Evolutionary conservation across 2,329 filamentous ascomycete genomes (phyloP), one percentile per base, ranked within the genome.

Genomic region (Venturia pyrina): DNA sequence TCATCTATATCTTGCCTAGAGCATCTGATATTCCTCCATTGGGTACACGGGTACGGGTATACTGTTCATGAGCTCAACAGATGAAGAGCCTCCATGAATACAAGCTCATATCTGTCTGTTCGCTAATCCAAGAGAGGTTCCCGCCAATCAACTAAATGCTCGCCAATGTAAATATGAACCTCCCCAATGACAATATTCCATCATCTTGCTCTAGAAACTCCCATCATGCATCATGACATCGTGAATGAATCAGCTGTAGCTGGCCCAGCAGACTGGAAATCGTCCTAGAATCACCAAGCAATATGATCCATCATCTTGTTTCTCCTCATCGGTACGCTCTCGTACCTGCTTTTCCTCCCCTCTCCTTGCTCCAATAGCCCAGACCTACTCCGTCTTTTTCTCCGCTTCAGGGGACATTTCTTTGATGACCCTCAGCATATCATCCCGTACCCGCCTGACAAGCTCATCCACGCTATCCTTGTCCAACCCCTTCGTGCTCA

Each of bases 401-500:
- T 34, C 43, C 15, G 48, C 56, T 24, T 44, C 46, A 62, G 37
- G 40, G 21, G 41, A 44, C 69, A 85, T 75, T 41, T 76, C 76
- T 61, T 76, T 72, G 21, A 84, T 70, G 63, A 75, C 88, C 69
- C 83, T 82, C 68, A 93, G 82, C 91, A 96, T 96, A 63, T 86
- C 76, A 24, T 91, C 88, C 66, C 87, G 84, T 2, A 88, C 90
- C 65, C 82, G 83, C 65, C 82, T 81, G 63, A 88, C 83, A 57
- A 96, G 79, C 67, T 85, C 83, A 70, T 95, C 89, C 64, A 96
- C 90, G 74, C 96, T 91, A 64, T 87, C 86, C 32, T 88, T 68
- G 21, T 85, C 90, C 69, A 96, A 82, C 64, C 85, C 86, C 69
- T 85, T 82, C 13, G 92, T 97, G 62, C 86, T 81, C 68, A 97